phyloP scores from a whole-genome alignment of 2,329 filamentous ascomycete species.

The Talaromyces sp. region DNA sequence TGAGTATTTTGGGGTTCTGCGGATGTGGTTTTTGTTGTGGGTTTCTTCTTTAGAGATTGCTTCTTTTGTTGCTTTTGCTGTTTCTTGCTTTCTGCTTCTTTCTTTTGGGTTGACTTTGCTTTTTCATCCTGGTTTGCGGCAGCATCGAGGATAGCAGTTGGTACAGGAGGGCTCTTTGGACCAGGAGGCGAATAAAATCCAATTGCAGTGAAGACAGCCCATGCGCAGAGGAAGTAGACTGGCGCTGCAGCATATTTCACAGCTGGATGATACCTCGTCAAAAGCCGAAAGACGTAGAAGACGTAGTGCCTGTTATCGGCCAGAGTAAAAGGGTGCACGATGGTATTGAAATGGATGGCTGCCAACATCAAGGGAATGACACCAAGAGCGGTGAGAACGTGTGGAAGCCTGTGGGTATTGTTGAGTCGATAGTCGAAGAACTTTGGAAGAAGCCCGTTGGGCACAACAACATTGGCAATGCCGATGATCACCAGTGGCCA shows the following conservation, averaged over 20 bases:
- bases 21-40: conserved; percentile 17
- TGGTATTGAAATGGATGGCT: conserved; percentile 75
- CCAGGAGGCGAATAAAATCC: conserved; percentile 34
- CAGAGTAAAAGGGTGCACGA: conserved; percentile 90
- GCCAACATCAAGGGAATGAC: conserved; percentile 40
- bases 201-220: conserved; percentile 62
- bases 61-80: conserved; percentile 19
- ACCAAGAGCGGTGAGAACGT: conserved; percentile 28
- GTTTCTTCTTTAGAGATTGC: conserved; percentile 19
- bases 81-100: conserved; percentile 17
- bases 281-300: conserved; percentile 90
- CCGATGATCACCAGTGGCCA: conserved; percentile 65
- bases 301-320: conserved; percentile 97
- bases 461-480: conserved; percentile 38
- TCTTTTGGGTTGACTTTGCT: conserved; percentile 16
- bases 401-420: conserved; percentile 33
- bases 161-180: neutral
- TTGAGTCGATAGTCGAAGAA: conserved; percentile 30
- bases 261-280: conserved; percentile 60
- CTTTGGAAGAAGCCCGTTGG: conserved; percentile 26
- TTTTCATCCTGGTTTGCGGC: conserved; percentile 12
- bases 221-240: conserved; percentile 66
- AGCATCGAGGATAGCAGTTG: conserved; percentile 12
- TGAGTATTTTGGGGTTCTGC: conserved; percentile 15
- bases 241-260: conserved; percentile 64